These are phyloP conservation scores for Chalaropsis ovoidea DNA, from an alignment of 2,329 filamentous ascomycete species.

Conservation along the genomic window DNA sequence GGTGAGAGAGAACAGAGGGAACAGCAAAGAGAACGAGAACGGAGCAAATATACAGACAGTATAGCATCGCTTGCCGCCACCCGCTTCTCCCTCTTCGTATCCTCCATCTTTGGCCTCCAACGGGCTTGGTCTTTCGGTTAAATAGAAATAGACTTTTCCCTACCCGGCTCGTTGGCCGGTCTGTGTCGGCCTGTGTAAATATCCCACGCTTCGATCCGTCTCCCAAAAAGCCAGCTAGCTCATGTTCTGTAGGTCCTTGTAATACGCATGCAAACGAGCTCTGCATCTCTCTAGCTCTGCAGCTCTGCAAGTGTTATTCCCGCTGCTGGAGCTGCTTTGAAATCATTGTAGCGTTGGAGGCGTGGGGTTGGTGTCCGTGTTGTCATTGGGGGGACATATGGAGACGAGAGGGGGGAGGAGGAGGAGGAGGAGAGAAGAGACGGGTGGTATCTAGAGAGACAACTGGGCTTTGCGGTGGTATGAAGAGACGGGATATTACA, in stretches of 20 bases:
- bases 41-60: too few relatives aligned
- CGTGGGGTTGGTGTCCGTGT: not conserved
- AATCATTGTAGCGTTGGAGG: not conserved
- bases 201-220: not conserved
- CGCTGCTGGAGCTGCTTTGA: not conserved
- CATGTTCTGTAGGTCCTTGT: too few relatives aligned
- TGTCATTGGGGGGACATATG: not conserved
- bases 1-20: not conserved
- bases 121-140: conserved; percentile 8
- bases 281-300: not conserved
- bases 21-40: not conserved
- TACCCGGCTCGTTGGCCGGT: not conserved
- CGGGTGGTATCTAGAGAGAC: not conserved
- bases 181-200: conserved; percentile 2
- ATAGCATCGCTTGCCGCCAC: not conserved
- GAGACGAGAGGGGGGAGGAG: too few relatives aligned
- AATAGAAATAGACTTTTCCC: conserved; percentile 14
- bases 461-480: not conserved
- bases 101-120: not conserved
- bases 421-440: not conserved
- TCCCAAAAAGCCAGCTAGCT: too few relatives aligned
- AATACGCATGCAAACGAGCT: too few relatives aligned
- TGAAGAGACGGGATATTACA: not conserved
- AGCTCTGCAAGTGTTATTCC: not conserved
- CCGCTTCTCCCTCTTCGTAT: not conserved